phyloP scores from a whole-genome alignment of 352 stramenopile genomes.

The Phytophthora sojae region DNA sequence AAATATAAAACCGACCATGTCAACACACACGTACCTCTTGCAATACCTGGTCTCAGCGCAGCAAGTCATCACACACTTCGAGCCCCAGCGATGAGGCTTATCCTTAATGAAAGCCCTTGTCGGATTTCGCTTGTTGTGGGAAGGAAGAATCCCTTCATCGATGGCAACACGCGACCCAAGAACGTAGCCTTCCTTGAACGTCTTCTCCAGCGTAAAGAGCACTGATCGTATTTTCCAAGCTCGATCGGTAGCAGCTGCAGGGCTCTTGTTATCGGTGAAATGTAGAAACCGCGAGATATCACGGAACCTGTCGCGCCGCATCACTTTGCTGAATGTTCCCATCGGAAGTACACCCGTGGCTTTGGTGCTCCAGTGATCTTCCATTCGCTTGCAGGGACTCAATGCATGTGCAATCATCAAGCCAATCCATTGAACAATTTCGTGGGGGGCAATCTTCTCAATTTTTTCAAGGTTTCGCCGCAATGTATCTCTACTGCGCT shows the following conservation, averaged over 20 bases:
- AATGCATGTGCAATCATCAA: conserved; percentile 6
- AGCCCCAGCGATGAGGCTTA: background rate
- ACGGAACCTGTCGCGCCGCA: conserved; percentile 14
- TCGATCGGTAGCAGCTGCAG: conserved; percentile 2
- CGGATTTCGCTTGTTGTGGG: conserved; percentile 1
- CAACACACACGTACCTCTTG: background rate
- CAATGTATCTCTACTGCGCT: background rate
- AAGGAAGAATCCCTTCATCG: conserved; percentile 13
- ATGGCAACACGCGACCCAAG: conserved; percentile 1
- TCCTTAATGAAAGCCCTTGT: conserved; percentile 7
- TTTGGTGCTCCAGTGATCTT: background rate
- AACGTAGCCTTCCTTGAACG: conserved; percentile 13
- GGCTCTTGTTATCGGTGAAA: conserved; percentile 6
- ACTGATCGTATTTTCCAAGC: conserved; percentile 16
- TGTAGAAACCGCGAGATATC: conserved; percentile 10
- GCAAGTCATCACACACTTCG: conserved; percentile 5
- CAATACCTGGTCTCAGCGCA: background rate
- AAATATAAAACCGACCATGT: background rate
- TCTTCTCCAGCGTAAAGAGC: conserved; percentile 8
- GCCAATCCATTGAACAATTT: background rate
- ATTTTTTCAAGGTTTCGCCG: background rate
- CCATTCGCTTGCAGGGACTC: conserved; percentile 1
- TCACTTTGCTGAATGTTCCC: conserved; percentile 5
- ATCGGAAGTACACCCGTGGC: background rate
- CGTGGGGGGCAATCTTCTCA: background rate